phyloP scores from a whole-genome alignment of 129 eudicot genomes.

The Helichrysum umbraculigerum region DNA sequence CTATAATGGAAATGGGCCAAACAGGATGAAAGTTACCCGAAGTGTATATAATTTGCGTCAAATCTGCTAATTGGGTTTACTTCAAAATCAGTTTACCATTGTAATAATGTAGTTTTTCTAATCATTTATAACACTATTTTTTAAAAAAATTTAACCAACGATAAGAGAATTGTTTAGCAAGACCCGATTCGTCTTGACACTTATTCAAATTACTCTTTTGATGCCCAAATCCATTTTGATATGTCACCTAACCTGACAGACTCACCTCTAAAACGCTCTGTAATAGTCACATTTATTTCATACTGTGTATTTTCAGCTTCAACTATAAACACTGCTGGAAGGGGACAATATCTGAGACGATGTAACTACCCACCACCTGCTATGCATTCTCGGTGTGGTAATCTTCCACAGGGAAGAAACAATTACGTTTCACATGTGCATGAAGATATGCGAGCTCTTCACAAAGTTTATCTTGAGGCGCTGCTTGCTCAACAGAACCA shows the following conservation, averaged over 20 bases:
- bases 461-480: slow-evolving; percentile 57
- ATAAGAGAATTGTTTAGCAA: not conserved
- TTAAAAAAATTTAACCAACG: not conserved
- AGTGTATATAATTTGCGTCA: not conserved
- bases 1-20: not conserved
- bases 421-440: slow-evolving; percentile 29
- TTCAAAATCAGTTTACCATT: not conserved
- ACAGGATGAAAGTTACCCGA: not conserved
- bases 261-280: not conserved
- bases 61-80: not conserved
- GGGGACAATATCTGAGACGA: slow-evolving; percentile 37
- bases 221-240: not conserved
- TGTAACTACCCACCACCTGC: slow-evolving; percentile 39
- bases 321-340: slow-evolving; percentile 33
- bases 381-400: slow-evolving; percentile 26
- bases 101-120: not conserved
- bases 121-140: not conserved
- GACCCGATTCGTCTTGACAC: not conserved
- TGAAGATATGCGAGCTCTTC: slow-evolving; percentile 57
- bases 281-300: not conserved
- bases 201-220: not conserved
- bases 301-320: slow-evolving; percentile 40
- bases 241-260: not conserved
- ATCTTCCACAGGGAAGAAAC: slow-evolving; percentile 38
- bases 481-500: slow-evolving; percentile 60